These are phyloP conservation scores for Aristolochia fimbriata DNA, from an alignment of 164 flowering plant species.

Conservation along the genomic window DNA sequence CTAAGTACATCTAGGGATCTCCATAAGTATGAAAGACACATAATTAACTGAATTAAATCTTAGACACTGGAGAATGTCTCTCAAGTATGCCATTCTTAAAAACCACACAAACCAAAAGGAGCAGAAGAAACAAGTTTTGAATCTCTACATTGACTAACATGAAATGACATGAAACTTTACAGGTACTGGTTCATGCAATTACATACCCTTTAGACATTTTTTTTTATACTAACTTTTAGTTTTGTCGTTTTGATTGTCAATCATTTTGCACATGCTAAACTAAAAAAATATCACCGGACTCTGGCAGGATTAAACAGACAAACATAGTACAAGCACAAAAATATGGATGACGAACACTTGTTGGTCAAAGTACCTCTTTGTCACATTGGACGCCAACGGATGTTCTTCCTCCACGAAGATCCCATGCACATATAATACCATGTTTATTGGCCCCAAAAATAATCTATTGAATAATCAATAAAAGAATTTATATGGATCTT, in stretches of 20 bases:
- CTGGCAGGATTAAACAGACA: neutral
- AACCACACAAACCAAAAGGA: too few species aligned
- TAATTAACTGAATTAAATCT: too few species aligned
- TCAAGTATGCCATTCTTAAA: too few species aligned
- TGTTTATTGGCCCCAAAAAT: slow-evolving; percentile 71
- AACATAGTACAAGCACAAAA: neutral
- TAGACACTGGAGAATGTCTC: too few species aligned
- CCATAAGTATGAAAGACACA: too few species aligned
- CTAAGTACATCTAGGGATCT: too few species aligned
- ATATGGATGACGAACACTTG: neutral
- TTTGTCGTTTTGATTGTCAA: too few species aligned
- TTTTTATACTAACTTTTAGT: too few species aligned
- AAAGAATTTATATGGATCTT: neutral
- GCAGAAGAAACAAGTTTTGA: too few species aligned
- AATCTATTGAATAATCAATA: slow-evolving; percentile 28
- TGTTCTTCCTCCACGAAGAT: slow-evolving; percentile 87
- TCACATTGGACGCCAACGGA: slow-evolving; percentile 52
- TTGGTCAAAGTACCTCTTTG: slow-evolving; percentile 42
- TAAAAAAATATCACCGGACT: neutral
- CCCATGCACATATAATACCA: slow-evolving; percentile 77
- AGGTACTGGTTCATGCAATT: neutral
- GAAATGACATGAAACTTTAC: neutral
- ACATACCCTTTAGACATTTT: too few species aligned
- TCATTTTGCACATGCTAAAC: neutral
- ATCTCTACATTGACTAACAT: too few species aligned